Base-by-base conservation (phyloP, 495 filamentous ascomycete species). In the Trichocladium uniseriatum region DNA sequence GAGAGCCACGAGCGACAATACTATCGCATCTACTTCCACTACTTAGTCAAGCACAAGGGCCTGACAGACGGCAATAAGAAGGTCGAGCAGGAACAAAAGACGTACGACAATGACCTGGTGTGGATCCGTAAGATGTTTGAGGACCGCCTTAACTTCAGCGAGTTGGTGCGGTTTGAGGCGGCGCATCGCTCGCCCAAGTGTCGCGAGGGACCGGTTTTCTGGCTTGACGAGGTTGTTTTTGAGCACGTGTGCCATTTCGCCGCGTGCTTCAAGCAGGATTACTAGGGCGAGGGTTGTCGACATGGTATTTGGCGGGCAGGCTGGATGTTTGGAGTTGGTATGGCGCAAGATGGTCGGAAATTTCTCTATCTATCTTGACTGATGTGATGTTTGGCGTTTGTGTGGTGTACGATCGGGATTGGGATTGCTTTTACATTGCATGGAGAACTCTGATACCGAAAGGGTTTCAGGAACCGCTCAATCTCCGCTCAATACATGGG, bases 71-170 rank as follows among this genome's bases (percentile, higher is more conserved):
- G 22, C 1, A 34, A 55, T 16, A 15, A 42, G 4, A 24, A 57
- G 22, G 16, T 60, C 8, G 49, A 53, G 14, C 36, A 49, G 29
- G 36, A 27, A 27, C 45, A 45, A 37, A 47, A 41, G 24, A 41
- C 14, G 1, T 49, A 57, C 0, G 50, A 52, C 8, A 47, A 51
- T 2, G 62, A 65, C 27, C 49, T 64, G 19, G n/a, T 45, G 10
- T 68, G 66, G 61, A 49, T 68, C 19, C 34, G 43, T 16, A 42
- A 54, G 14, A 48, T 61, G 34, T 50, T 70, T 16, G 38, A 55
- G 48, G 49, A 51, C 3, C 40, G 39, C 24, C 61, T 67, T 20
- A 14, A 36, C 21, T 63, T 69, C 27, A 27, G 16, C 4, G 48
- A 60, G 48, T 29, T 52, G 24, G 21, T 36, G 9, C 51, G 60